Evolutionary conservation across 2,329 filamentous ascomycete genomes (phyloP), one percentile per base, ranked within the genome.

Genomic region (Biscogniauxia marginata): DNA sequence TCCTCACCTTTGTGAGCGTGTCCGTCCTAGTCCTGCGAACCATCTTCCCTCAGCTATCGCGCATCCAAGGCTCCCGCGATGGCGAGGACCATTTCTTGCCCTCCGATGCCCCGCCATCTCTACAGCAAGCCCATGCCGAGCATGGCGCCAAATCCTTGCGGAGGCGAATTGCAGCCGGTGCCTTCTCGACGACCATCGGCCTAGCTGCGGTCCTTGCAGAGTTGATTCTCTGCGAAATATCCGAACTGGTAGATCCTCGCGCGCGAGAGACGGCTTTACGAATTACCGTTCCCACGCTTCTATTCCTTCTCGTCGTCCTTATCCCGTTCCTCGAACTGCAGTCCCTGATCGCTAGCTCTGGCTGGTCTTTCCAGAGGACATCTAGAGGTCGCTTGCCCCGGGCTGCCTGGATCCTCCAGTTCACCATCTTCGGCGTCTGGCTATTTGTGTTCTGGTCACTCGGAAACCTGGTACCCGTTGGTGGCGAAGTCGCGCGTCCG

Each of bases 211-310:
- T 93, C 1, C 78, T 96, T 47, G 90, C 86, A 2, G 87, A 93
- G 73, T 75, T 96, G 63, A 89, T 96, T 47, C 80, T 96, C 7
- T 91, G 90, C 65, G 91, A 96, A 73, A 90, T 96, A 46, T 86
- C 89, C 22, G 90, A 91, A 66, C 80, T 88, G 4, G 80, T 91
- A n/a, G 82, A 87, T 61, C 80, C 85, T 6, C 77, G 78, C 25
- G 90, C 89, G 11, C 80, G 91, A 57, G 83, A 82, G 20, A 69
- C 88, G 23, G 90, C 88, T 20, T 77, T 96, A 63, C 80, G 84
- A 55, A 73, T 88, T 24, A 91, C 88, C 0, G 83, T 96, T 22
- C 84, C 87, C 6, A 83, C 84, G 19, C 76, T 96, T 45, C 75
- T 96, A 23, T 80, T 91, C 43, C 74, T 93, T 59, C 81, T 95